phyloP scores from a whole-genome alignment of 345 rosid species.

The Populus pruinosa region DNA sequence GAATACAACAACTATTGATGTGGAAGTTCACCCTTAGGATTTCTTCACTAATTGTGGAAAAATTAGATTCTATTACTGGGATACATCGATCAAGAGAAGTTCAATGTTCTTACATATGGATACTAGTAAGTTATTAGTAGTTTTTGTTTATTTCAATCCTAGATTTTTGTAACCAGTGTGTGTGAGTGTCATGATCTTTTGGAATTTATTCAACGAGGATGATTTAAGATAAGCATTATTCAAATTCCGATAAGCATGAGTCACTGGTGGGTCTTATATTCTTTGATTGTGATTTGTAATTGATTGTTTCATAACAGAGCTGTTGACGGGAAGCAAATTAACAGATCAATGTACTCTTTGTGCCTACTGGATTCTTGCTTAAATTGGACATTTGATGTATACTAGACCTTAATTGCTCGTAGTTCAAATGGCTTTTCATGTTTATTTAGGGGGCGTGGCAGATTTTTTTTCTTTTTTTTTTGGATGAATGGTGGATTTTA shows the following conservation, averaged over 20 bases:
- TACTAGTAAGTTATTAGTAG: conserved; percentile 58
- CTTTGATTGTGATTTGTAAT: too few species aligned
- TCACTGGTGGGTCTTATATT: neutral
- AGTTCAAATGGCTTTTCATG: neutral
- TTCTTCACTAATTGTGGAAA: conserved; percentile 91
- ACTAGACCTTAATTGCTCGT: neutral
- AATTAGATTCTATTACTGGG: conserved; percentile 92
- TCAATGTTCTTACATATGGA: conserved; percentile 92
- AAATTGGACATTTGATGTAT: neutral
- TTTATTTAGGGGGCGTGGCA: neutral
- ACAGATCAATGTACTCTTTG: too few species aligned
- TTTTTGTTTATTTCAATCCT: too few species aligned
- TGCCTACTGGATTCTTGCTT: neutral
- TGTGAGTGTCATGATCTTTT: too few species aligned
- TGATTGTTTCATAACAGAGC: too few species aligned
- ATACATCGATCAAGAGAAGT: conserved; percentile 96
- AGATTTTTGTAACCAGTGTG: too few species aligned
- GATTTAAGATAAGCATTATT: too few species aligned
- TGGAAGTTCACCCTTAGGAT: conserved; percentile 91
- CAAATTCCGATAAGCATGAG: too few species aligned
- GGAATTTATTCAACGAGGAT: too few species aligned
- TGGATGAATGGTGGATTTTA: too few species aligned
- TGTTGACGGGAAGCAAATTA: neutral
- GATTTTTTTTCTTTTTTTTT: neutral
- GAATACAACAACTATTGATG: conserved; percentile 78